These are phyloP conservation scores for Phytophthora sp. DNA, from an alignment of 352 stramenopile genomes.

Conservation along the genomic window DNA sequence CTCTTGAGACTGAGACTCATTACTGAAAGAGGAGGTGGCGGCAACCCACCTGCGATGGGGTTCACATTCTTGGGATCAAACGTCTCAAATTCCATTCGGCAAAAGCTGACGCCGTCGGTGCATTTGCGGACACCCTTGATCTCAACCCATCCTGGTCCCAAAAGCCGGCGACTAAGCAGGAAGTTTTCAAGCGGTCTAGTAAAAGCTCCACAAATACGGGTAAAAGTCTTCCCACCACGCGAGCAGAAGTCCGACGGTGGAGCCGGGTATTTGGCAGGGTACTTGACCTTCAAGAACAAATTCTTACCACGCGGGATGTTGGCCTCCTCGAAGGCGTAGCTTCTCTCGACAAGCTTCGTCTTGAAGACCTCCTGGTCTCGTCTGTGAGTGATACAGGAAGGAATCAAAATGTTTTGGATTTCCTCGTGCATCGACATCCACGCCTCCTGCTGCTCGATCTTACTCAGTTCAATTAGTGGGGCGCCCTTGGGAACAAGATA, in stretches of 20 bases:
- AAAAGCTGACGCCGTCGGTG: constrained; percentile 88
- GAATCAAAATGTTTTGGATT: constrained; percentile 91
- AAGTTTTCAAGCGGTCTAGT: constrained; percentile 97
- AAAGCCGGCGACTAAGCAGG: constrained; percentile 96
- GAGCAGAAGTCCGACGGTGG: constrained; percentile 86
- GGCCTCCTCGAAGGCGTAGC: constrained; percentile 98
- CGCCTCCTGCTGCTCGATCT: constrained; percentile 87
- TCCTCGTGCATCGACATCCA: constrained; percentile 92
- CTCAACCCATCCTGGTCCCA: constrained; percentile 98
- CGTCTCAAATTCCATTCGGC: constrained; percentile 94
- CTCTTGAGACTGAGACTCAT: constrained; percentile 98
- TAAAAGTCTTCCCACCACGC: constrained; percentile 91
- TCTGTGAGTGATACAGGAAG: constrained; percentile 74
- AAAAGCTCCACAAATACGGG: constrained; percentile 95
- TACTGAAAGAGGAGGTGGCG: constrained; percentile 93
- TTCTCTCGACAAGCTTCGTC: constrained; percentile 95
- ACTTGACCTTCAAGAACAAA: constrained; percentile 98
- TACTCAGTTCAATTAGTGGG: constrained; percentile 87
- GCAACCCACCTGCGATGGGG: constrained; percentile 70
- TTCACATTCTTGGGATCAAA: constrained; percentile 92
- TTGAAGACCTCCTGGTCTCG: constrained; percentile 89
- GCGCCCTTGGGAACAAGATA: constrained; percentile 89
- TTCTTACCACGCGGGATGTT: constrained; percentile 95
- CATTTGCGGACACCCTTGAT: constrained; percentile 89
- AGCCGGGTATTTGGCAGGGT: constrained; percentile 92